These are phyloP conservation scores for Fusarium gaditjirri DNA, from an alignment of 2,329 filamentous ascomycete genomes.

Conservation along the genomic window DNA sequence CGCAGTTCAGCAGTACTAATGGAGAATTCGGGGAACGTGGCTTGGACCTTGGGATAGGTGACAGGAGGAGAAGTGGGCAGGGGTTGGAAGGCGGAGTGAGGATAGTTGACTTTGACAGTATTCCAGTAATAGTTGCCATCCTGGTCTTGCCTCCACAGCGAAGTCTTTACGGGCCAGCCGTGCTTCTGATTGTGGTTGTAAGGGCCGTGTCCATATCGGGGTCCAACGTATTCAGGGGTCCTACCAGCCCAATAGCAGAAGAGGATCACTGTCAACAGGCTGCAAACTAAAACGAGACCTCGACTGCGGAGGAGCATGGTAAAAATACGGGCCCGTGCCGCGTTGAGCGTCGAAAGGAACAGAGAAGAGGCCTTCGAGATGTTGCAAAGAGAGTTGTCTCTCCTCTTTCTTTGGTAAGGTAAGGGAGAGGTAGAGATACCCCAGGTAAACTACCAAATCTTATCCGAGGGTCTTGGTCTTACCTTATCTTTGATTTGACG, in stretches of 20 bases:
- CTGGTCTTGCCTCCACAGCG: conserved; percentile 37
- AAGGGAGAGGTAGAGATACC: conserved; percentile 3
- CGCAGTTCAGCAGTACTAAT: conserved; percentile 42
- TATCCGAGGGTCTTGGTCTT: conserved; percentile 8
- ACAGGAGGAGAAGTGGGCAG: conserved; percentile 46
- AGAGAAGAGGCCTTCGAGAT: neutral
- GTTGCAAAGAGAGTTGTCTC: neutral
- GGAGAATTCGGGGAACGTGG: conserved; percentile 45
- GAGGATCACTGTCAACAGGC: conserved; percentile 35
- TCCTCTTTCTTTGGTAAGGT: conserved; percentile 2
- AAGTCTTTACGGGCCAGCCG: conserved; percentile 36
- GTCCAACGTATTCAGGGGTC: conserved; percentile 25
- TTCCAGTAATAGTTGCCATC: conserved; percentile 47
- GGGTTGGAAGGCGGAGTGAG: conserved; percentile 41
- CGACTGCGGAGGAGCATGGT: conserved; percentile 40
- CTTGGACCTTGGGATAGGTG: conserved; percentile 50
- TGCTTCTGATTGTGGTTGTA: conserved; percentile 38
- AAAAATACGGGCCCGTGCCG: conserved; percentile 15
- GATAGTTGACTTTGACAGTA: conserved; percentile 44
- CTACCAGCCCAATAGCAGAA: conserved; percentile 35
- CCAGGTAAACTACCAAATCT: conserved; percentile 12
- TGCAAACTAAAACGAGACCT: conserved; percentile 32
- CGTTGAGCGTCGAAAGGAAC: neutral
- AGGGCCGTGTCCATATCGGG: conserved; percentile 32
- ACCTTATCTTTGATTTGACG: conserved; percentile 12